Evolutionary conservation across 169 alveolate species (phyloP).

Genomic region (Babesia caballi): DNA sequence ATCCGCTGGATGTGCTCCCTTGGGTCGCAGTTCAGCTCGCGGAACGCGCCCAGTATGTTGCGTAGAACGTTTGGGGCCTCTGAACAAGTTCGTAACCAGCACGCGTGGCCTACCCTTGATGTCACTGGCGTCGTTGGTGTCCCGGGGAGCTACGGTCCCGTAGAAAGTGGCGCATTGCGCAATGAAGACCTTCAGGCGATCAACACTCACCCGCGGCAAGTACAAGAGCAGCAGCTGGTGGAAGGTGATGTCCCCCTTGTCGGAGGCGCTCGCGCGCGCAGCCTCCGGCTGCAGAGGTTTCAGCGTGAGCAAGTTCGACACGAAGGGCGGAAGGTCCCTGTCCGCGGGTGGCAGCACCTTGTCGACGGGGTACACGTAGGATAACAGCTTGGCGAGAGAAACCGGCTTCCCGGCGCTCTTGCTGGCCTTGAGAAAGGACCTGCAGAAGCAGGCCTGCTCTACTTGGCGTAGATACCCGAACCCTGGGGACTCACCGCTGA

Average conservation of each 20-base stretch:
- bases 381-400: conserved; percentile 39
- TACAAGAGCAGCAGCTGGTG: conserved; percentile 48
- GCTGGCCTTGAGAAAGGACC: conserved; percentile 29
- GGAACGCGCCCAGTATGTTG: conserved; percentile 26
- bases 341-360: not conserved
- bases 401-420: conserved; percentile 44
- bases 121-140: not conserved
- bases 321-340: conserved; percentile 25
- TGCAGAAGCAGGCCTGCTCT: conserved; percentile 3
- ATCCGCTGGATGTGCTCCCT: conserved; percentile 12
- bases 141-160: not conserved
- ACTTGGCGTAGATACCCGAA: too few relatives aligned
- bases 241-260: conserved; percentile 32
- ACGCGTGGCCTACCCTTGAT: not conserved
- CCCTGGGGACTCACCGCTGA: not conserved
- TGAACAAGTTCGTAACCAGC: not conserved
- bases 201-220: conserved; percentile 40
- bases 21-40: conserved; percentile 25
- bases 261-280: not conserved
- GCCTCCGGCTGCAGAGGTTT: not conserved
- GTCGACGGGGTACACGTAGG: conserved; percentile 56
- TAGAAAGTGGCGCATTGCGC: conserved; percentile 1
- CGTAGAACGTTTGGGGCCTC: conserved; percentile 6
- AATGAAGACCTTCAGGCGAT: conserved; percentile 30
- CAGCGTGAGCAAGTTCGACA: not conserved